Conservation (phyloP, 2,329 filamentous ascomycete species). For the Alternaria viburni region DNA sequence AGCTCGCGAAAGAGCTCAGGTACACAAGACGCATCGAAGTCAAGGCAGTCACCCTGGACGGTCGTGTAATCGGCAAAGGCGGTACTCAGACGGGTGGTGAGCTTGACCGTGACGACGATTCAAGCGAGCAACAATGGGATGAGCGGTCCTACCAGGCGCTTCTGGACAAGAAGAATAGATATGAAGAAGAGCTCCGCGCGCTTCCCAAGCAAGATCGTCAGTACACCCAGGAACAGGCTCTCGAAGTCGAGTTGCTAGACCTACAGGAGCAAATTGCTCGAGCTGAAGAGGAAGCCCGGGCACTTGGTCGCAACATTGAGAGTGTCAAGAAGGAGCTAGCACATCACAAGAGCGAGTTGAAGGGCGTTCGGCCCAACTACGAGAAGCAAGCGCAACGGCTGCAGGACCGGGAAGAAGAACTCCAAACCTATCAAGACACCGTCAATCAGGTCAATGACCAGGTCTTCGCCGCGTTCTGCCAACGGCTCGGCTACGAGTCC, state of each 20-base stretch:
- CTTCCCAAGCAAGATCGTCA: slow-evolving; percentile 80
- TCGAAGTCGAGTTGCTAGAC: slow-evolving; percentile 79
- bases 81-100: slow-evolving; percentile 96
- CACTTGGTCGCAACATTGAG: slow-evolving; percentile 80
- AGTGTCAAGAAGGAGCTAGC: slow-evolving; percentile 85
- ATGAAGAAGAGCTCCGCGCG: slow-evolving; percentile 77
- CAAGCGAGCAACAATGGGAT: slow-evolving; percentile 82
- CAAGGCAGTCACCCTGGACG: slow-evolving; percentile 92
- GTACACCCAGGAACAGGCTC: slow-evolving; percentile 76
- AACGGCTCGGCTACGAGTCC: slow-evolving; percentile 81
- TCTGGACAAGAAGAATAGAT: slow-evolving; percentile 75
- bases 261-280: slow-evolving; percentile 78
- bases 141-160: slow-evolving; percentile 88
- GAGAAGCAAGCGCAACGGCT: slow-evolving; percentile 73
- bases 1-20: slow-evolving; percentile 86
- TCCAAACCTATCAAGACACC: slow-evolving; percentile 64
- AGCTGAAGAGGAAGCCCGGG: slow-evolving; percentile 75
- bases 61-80: slow-evolving; percentile 95
- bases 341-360: slow-evolving; percentile 73
- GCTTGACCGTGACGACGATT: slow-evolving; percentile 68
- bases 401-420: slow-evolving; percentile 63
- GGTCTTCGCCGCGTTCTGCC: slow-evolving; percentile 85
- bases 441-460: slow-evolving; percentile 86
- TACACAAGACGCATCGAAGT: slow-evolving; percentile 85
- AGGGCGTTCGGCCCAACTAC: slow-evolving; percentile 79